Percentiles rank a stretch among this genome's conserved stretches.
Evolutionary conservation across 768 basidiomycete genomes (phyloP).

Genomic region (Postia placenta): DNA sequence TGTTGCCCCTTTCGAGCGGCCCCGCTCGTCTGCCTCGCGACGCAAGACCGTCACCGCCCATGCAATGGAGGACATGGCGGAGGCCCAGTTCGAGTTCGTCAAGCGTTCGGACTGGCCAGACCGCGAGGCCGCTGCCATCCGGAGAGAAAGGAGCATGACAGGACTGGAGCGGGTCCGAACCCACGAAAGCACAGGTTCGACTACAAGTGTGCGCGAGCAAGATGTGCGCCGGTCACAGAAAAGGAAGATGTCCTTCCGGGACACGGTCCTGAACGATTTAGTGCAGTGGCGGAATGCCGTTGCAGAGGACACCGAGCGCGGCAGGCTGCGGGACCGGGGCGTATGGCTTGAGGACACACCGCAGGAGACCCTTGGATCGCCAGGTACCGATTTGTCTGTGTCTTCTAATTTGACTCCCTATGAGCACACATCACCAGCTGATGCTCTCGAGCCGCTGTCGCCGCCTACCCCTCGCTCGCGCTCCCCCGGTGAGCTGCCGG

Average conservation of each 20-base stretch:
- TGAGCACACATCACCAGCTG: slow-evolving; percentile 13
- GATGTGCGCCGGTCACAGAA: slow-evolving; percentile 18
- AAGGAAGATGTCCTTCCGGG: slow-evolving; percentile 35
- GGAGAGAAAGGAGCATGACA: slow-evolving; percentile 63
- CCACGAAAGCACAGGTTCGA: slow-evolving; percentile 35
- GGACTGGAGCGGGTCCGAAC: slow-evolving; percentile 50
- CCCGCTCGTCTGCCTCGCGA: slow-evolving; percentile 20
- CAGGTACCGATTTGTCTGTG: slow-evolving; percentile 17
- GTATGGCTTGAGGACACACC: slow-evolving; percentile 28
- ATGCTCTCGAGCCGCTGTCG: slow-evolving; percentile 26
- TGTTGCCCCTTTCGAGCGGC: slow-evolving; percentile 22
- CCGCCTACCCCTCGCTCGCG: slow-evolving; percentile 27
- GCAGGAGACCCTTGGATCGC: slow-evolving; percentile 26
- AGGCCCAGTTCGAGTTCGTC: slow-evolving; percentile 73
- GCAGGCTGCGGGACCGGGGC: slow-evolving; percentile 55
- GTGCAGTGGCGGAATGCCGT: slow-evolving; percentile 55
- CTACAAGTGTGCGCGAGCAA: slow-evolving; percentile 17
- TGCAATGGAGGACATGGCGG: slow-evolving; percentile 49
- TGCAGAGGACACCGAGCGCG: slow-evolving; percentile 42
- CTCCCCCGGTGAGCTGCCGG: slow-evolving; percentile 34
- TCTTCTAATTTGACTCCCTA: slow-evolving; percentile 14
- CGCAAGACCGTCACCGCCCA: slow-evolving; percentile 27
- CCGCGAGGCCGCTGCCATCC: slow-evolving; percentile 63
- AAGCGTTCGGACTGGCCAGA: slow-evolving; percentile 85
- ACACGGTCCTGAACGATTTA: slow-evolving; percentile 40